Base-by-base conservation (phyloP, 2,329 filamentous ascomycete genomes). In the Monilinia laxa region DNA sequence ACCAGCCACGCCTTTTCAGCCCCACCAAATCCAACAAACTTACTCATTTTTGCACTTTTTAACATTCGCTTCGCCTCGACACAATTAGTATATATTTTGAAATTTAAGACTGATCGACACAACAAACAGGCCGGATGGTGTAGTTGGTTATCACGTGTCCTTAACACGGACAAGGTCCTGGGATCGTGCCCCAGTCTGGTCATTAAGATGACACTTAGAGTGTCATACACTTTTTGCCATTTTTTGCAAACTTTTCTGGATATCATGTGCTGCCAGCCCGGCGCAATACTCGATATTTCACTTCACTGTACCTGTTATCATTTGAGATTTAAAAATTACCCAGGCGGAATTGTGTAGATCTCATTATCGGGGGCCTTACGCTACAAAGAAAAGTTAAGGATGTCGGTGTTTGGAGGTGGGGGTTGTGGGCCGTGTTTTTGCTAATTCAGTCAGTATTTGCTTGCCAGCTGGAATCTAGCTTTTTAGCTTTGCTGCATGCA, bases 61-160 rank as follows among this genome's bases (percentile, higher is more conserved):
- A 35, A 35, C 31, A 35, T 35, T 35, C 31, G 31, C 31, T 51
- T 12, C 38, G 4, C 0, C 38, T 2, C 47, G 7, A 6, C 23
- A 3, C 28, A 6, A 3, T 2, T 6, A 28, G 25, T 31, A 59
- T 59, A 59, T 47, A 59, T 6, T 9, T 1, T 9, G 0, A 18
- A 45, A 42, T 23, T 47, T 20, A 42, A 4, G 10, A 1, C 4
- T 1, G 0, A 16, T 3, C 14, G 1, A 5, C 14, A 20, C 14
- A 47, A 16, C 16, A 38, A 62, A 25, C 0, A 12, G 58, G 45
- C 58, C 58, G 45, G 58, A 62, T 62, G 58, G 45, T 62, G 45
- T 62, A 62, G 58, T 62, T 62, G 58, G 58, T 51, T 62, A 62
- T 62, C 58, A 62, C 58, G 45, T 62, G 45, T 62, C 58, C 58